Conservation (phyloP, 805 yeast species). For the Candida montana region DNA sequence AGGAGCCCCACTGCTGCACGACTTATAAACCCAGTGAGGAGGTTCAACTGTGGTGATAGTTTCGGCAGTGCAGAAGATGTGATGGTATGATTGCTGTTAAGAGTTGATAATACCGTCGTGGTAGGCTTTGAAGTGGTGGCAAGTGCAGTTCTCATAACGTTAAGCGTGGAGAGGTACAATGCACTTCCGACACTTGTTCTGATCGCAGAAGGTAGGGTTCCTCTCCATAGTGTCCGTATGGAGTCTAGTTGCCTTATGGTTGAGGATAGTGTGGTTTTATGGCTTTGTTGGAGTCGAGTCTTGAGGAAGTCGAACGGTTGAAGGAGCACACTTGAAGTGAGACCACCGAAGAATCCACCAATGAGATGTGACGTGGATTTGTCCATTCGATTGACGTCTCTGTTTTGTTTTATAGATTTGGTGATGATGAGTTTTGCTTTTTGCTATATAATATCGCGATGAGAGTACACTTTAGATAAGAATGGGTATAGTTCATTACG, state of each 20-base stretch:
- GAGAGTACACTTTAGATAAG: no score
- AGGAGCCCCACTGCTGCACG: slow-evolving; percentile 77
- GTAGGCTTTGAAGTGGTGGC: slow-evolving; percentile 25
- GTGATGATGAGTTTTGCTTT: no score
- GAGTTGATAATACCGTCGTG: no score
- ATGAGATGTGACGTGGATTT: slow-evolving; percentile 41
- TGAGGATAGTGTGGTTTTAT: slow-evolving; percentile 25
- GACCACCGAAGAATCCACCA: slow-evolving; percentile 84
- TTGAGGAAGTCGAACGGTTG: slow-evolving; percentile 90
- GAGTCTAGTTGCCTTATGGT: slow-evolving; percentile 36
- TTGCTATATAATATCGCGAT: no score
- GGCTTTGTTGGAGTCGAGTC: slow-evolving; percentile 73
- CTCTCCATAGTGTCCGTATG: slow-evolving; percentile 71
- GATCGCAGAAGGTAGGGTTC: slow-evolving; percentile 85
- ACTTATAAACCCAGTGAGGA: slow-evolving; percentile 70
- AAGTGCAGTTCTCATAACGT: slow-evolving; percentile 49
- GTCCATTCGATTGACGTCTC: background rate
- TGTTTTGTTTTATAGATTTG: no score
- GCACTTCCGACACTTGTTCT: slow-evolving; percentile 92
- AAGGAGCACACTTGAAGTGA: slow-evolving; percentile 69
- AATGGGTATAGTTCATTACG: no score
- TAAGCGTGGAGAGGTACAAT: slow-evolving; percentile 70
- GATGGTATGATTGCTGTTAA: no score
- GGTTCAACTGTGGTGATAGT: slow-evolving; percentile 62
- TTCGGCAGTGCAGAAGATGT: slow-evolving; percentile 55